phyloP scores from a whole-genome alignment of 176 grass and related monocot genomes.

The Oryza nivara region DNA sequence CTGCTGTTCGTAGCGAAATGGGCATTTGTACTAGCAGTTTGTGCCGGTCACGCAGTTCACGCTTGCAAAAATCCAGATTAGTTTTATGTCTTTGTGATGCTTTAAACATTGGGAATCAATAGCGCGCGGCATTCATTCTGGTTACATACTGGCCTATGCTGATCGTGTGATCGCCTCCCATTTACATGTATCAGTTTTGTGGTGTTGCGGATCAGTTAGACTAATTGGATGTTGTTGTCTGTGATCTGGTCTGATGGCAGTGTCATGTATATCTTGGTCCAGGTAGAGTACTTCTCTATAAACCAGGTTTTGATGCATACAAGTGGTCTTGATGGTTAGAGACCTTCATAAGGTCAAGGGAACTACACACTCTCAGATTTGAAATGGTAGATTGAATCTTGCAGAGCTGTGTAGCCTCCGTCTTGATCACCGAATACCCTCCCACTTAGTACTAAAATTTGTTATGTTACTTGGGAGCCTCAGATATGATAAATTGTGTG shows the following conservation, averaged over 20 bases:
- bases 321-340: background rate
- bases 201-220: background rate
- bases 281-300: background rate
- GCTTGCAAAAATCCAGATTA: conserved; percentile 12
- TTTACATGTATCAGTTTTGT: background rate
- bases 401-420: background rate
- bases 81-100: background rate
- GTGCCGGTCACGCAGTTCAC: conserved; percentile 27
- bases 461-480: background rate
- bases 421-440: background rate
- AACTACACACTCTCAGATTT: background rate
- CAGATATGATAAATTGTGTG: background rate
- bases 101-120: background rate
- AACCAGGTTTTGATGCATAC: background rate
- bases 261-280: background rate
- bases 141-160: background rate
- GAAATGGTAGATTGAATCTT: background rate
- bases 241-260: background rate
- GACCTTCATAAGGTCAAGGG: no score
- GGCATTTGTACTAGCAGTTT: background rate
- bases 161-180: conserved; percentile 37
- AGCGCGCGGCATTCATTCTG: background rate
- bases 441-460: background rate
- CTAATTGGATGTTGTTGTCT: background rate
- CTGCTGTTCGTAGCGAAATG: background rate